These are phyloP conservation scores for Podospora didyma DNA, from an alignment of 495 filamentous ascomycete genomes.

Conservation along the genomic window DNA sequence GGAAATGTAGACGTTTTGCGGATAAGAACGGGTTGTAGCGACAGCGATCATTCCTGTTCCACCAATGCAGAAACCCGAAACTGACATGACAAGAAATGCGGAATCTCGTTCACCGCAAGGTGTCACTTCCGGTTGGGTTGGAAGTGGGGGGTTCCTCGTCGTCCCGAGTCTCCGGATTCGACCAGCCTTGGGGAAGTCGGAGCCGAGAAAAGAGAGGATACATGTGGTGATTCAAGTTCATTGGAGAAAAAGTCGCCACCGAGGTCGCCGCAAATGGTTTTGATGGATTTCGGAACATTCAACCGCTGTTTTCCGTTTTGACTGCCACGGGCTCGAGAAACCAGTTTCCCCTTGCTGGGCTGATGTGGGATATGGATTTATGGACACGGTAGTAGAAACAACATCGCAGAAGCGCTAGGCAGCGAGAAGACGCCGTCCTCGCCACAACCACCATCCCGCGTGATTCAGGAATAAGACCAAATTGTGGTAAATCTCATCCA, in stretches of 20 bases:
- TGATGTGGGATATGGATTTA: no score
- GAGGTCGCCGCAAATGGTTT: no score
- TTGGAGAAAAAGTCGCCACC: background rate
- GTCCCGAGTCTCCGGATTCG: background rate
- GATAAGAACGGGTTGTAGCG: background rate
- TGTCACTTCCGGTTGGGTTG: background rate
- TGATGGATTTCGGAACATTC: no score
- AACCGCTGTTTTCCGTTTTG: no score
- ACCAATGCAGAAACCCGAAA: background rate
- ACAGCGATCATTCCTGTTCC: background rate
- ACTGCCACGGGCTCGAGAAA: no score
- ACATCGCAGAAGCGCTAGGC: no score
- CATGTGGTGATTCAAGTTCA: background rate
- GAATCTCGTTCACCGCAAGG: background rate
- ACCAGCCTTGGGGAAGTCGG: background rate
- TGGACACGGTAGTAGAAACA: no score
- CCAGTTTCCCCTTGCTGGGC: no score
- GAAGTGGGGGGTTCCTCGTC: background rate
- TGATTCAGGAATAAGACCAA: no score
- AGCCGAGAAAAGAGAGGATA: background rate
- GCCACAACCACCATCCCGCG: no score
- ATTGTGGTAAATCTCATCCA: no score
- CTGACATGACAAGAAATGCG: background rate
- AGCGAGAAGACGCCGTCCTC: no score
- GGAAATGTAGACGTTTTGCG: background rate